phyloP scores from a whole-genome alignment of 495 filamentous ascomycete species.

The Penicillium malachiteum region DNA sequence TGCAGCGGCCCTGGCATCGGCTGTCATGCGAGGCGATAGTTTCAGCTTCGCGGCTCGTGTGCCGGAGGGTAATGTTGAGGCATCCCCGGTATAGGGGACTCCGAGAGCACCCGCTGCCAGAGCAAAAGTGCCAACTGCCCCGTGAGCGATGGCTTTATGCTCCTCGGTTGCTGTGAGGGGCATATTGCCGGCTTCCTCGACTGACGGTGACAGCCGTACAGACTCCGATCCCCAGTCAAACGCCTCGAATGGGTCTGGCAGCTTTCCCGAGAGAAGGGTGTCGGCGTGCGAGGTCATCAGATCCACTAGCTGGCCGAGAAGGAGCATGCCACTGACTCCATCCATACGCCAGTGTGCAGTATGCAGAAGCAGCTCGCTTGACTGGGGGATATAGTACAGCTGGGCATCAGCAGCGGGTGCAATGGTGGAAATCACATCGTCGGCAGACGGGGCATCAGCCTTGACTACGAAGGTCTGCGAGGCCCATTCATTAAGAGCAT shows the following conservation, averaged over 20 bases:
- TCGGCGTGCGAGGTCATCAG: constrained; percentile 12
- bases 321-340: constrained; percentile 27
- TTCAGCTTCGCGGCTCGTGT: constrained; percentile 11
- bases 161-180: not conserved
- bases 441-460: constrained; percentile 13
- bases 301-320: constrained; percentile 26
- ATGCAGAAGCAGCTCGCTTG: constrained; percentile 21
- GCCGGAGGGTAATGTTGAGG: constrained; percentile 15
- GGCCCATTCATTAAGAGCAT: constrained; percentile 23
- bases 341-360: constrained; percentile 35
- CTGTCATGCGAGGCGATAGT: constrained; percentile 16
- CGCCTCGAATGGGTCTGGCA: constrained; percentile 5
- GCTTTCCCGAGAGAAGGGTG: constrained; percentile 9
- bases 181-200: not conserved
- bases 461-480: constrained; percentile 25
- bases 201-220: not conserved
- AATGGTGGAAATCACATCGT: constrained; percentile 21
- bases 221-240: constrained; percentile 27
- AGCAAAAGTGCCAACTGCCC: not conserved
- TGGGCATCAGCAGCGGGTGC: constrained; percentile 16
- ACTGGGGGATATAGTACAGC: constrained; percentile 22
- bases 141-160: not conserved
- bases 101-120: not conserved
- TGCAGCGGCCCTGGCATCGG: constrained; percentile 10
- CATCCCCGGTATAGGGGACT: not conserved